Evolutionary conservation across 352 stramenopile genomes (phyloP).

Genomic region (Nothophytophthora sp.): DNA sequence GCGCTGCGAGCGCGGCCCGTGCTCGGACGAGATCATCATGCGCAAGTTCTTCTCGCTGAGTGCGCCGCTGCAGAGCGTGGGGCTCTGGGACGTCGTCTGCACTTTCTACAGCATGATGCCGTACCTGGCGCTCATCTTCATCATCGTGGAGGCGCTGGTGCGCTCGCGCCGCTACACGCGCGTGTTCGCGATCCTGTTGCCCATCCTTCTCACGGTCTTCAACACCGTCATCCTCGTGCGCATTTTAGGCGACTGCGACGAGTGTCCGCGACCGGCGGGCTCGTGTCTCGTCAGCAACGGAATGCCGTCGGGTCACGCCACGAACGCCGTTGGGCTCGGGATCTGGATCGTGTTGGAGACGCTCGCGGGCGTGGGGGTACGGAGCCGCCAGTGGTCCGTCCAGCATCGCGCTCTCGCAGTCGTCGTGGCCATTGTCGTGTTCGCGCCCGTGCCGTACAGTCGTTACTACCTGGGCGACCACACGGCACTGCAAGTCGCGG

Average conservation of each 20-base stretch:
- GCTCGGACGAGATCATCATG: constrained; percentile 36
- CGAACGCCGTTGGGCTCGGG: constrained; percentile 44
- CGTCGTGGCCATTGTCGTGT: constrained; percentile 16
- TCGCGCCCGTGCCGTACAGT: constrained; percentile 46
- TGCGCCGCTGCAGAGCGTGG: constrained; percentile 36
- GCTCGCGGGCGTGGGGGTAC: constrained; percentile 27
- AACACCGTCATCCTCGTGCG: constrained; percentile 44
- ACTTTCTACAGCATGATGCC: constrained; percentile 50
- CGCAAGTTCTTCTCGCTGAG: constrained; percentile 55
- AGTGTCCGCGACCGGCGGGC: constrained; percentile 35
- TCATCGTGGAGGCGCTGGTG: constrained; percentile 36
- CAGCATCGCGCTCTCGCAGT: constrained; percentile 13
- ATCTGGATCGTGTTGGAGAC: constrained; percentile 41
- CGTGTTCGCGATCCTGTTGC: constrained; percentile 38
- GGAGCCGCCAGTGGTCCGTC: constrained; percentile 18
- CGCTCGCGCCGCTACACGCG: constrained; percentile 38
- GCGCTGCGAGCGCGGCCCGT: constrained; percentile 42
- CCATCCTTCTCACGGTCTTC: constrained; percentile 36
- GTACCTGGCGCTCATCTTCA: constrained; percentile 39
- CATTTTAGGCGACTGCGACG: constrained; percentile 32
- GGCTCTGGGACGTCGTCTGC: constrained; percentile 44
- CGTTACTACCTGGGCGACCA: constrained; percentile 52
- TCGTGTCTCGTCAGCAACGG: constrained; percentile 43
- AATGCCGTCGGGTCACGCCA: constrained; percentile 46
- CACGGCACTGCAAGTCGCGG: constrained; percentile 33